A percentile compares a stretch with the other conserved stretches of the same genome.
Conservation (phyloP, 306 rosid species). For the Biancaea sappan region DNA sequence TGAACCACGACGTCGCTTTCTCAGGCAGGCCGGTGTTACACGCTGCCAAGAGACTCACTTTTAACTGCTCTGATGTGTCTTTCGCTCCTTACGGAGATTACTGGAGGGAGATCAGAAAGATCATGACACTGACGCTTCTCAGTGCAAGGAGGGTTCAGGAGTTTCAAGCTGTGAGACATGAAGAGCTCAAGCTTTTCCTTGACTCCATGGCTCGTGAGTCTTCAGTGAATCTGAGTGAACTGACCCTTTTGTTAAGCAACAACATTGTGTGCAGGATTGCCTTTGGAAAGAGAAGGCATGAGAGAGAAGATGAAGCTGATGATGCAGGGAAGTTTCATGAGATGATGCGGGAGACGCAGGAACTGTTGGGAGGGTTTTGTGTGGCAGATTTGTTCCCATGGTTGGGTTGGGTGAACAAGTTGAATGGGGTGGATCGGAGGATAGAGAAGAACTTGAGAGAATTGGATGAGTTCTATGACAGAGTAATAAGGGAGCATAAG, state of each 20-base stretch:
- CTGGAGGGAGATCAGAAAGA: not conserved
- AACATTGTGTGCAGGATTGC: not conserved
- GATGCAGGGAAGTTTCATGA: conserved; percentile 16
- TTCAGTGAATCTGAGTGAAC: not conserved
- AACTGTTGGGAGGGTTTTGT: conserved; percentile 40
- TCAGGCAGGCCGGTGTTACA: not conserved
- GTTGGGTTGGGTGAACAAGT: conserved; percentile 41
- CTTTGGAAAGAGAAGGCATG: not conserved
- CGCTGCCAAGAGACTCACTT: not conserved
- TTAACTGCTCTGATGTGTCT: not conserved
- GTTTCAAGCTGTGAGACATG: not conserved
- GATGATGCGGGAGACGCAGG: conserved; percentile 1
- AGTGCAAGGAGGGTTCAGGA: not conserved
- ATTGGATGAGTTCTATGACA: conserved; percentile 43
- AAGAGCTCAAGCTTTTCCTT: not conserved
- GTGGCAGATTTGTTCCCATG: conserved; percentile 41
- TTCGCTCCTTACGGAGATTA: not conserved
- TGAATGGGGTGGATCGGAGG: conserved; percentile 39
- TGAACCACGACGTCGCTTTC: not conserved
- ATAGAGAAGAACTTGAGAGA: conserved; percentile 36
- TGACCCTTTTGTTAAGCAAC: not conserved
- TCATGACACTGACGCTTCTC: not conserved
- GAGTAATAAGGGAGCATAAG: conserved; percentile 48
- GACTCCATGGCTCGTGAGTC: not conserved
- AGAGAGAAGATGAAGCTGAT: not conserved